phyloP scores from a whole-genome alignment of 306 rosid species.

The Sicyos baderoa region DNA sequence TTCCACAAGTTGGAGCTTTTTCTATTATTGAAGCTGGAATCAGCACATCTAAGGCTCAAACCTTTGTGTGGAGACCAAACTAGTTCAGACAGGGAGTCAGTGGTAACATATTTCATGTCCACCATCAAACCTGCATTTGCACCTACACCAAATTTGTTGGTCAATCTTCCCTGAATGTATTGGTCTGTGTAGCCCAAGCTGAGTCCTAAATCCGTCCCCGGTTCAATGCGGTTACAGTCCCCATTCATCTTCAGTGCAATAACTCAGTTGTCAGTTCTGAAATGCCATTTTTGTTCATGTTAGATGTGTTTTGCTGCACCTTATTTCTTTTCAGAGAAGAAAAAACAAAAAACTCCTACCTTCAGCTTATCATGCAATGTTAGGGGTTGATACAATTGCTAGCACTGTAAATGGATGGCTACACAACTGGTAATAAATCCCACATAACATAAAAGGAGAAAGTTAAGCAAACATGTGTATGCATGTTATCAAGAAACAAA shows the following conservation, averaged over 20 bases:
- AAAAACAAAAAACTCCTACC: not conserved
- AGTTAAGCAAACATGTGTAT: not conserved
- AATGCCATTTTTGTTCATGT: slow-evolving; percentile 24
- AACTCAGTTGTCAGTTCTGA: slow-evolving; percentile 35
- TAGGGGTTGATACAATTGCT: slow-evolving; percentile 9
- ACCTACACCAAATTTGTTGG: slow-evolving; percentile 69
- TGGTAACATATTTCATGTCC: slow-evolving; percentile 38
- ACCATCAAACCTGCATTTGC: slow-evolving; percentile 79
- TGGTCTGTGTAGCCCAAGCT: slow-evolving; percentile 32
- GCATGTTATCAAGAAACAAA: not conserved
- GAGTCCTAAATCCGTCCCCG: slow-evolving; percentile 46
- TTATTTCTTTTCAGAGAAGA: not conserved
- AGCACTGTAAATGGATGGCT: not conserved
- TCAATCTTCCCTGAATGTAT: slow-evolving; percentile 21
- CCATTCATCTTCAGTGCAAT: slow-evolving; percentile 44
- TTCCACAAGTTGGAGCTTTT: slow-evolving; percentile 29
- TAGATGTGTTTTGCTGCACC: slow-evolving; percentile 16
- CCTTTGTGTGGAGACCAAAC: slow-evolving; percentile 89
- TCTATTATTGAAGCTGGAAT: slow-evolving; percentile 37
- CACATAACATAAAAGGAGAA: not conserved
- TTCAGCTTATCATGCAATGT: not conserved
- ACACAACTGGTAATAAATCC: not conserved
- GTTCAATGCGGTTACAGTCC: slow-evolving; percentile 38
- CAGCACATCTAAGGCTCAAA: slow-evolving; percentile 46
- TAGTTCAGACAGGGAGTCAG: slow-evolving; percentile 66